Base-by-base conservation (phyloP, 1,284 basidiomycete genomes). In the Tilletia setariae region DNA sequence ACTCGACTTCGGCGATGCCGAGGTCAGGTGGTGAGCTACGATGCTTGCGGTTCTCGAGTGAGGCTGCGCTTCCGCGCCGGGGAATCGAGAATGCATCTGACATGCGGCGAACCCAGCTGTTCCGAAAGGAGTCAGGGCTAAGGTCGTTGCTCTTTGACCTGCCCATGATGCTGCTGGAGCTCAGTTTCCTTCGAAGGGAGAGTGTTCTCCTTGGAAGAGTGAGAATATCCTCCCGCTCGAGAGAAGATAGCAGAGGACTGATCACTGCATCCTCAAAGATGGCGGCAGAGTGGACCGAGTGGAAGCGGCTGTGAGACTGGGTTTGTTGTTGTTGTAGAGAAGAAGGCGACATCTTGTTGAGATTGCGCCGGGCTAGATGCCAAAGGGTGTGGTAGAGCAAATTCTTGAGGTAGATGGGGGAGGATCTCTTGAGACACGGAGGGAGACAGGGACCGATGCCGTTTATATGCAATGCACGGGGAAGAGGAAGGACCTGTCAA, bases 71-170 rank as follows among this genome's bases (percentile, higher is more conserved):
- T 16, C 28, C 56, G 3, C 56, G 25, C 13, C 56, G 56, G 19
- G 30, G 13, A 19, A 21, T 19, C 32, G 23, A 30, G 28, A 61
- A 40, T 11, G 28, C 32, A 30, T 21, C 56, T 21, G 56, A 32
- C n/a, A 61, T 21, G 32, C 32, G 28, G 56, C 56, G 56, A 7
- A 61, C 56, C 56, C 56, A 61, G 56, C 56, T 30, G 15, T 19
- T n/a, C 7, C 46, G 46, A 6, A 23, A 23, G 19, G 28, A 16
- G 15, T 40, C 32, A 28, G 56, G 28, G 28, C 28, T 30, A 30
- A 13, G 9, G 56, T 19, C 15, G 30, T 19, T 40, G 30, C 30
- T 35, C 16, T 16, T 61, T 30, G 28, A 6, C 32, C 35, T 61
- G 32, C 56, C n/a, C 15, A 61, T n/a, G 15, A 61, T 19, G 6